Conservation (phyloP, 2,329 filamentous ascomycete species). For the Stagonosporopsis chrysanthemi region DNA sequence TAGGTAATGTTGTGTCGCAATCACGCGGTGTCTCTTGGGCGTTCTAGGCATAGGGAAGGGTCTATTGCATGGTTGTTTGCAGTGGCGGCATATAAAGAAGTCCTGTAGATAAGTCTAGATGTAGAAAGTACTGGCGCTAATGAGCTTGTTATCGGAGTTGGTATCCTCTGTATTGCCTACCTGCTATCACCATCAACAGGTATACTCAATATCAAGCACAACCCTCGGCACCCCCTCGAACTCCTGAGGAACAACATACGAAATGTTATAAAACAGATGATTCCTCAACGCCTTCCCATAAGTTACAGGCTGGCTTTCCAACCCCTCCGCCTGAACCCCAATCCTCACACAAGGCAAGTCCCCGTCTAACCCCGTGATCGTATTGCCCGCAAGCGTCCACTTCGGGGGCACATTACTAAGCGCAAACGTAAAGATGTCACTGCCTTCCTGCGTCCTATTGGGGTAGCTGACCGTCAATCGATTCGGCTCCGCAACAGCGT, state of each 20-base stretch:
- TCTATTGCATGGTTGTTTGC: neutral
- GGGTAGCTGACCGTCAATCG: slow-evolving; percentile 29
- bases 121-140: neutral
- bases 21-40: neutral
- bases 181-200: slow-evolving; percentile 36
- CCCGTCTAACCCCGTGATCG: slow-evolving; percentile 21
- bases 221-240: slow-evolving; percentile 53
- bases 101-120: slow-evolving; percentile 8
- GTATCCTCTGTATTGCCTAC: neutral
- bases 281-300: slow-evolving; percentile 52
- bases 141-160: neutral
- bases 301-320: slow-evolving; percentile 47
- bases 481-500: slow-evolving; percentile 48
- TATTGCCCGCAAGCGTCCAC: slow-evolving; percentile 25
- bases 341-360: slow-evolving; percentile 50
- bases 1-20: neutral
- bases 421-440: slow-evolving; percentile 30
- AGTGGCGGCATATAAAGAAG: neutral
- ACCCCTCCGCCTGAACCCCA: slow-evolving; percentile 49
- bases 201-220: slow-evolving; percentile 45
- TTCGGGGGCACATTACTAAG: slow-evolving; percentile 28
- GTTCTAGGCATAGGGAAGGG: neutral
- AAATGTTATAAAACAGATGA: slow-evolving; percentile 57
- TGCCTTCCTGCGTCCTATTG: slow-evolving; percentile 28
- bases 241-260: slow-evolving; percentile 53